Percentiles rank a stretch among this genome's conserved stretches.
Evolutionary conservation across 179 eudicot species (phyloP).

Genomic region (Beta lomatogona): DNA sequence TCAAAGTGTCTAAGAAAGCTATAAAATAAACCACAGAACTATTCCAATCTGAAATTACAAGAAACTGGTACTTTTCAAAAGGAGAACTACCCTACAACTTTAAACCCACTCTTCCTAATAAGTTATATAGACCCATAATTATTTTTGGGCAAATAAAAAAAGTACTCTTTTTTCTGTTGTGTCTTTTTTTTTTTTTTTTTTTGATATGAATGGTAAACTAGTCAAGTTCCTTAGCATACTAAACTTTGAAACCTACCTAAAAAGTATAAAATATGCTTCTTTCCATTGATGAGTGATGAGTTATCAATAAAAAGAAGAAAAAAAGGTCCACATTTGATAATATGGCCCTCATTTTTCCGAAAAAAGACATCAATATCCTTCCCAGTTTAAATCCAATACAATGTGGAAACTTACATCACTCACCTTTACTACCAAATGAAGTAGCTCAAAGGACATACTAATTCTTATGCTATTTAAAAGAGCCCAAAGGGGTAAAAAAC

Average conservation of each 20-base stretch:
- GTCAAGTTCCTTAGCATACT: constrained; percentile 18
- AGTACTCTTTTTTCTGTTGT: no score
- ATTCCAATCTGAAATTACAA: no score
- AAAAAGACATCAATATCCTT: not conserved
- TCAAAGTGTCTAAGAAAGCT: no score
- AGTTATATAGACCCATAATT: no score
- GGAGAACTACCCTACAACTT: no score
- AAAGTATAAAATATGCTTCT: not conserved
- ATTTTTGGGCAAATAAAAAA: no score
- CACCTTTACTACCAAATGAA: not conserved
- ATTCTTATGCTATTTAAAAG: not conserved
- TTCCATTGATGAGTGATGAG: not conserved
- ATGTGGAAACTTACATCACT: constrained; percentile 5
- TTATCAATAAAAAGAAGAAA: not conserved
- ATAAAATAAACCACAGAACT: no score
- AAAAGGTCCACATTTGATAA: not conserved
- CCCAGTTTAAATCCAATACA: not conserved
- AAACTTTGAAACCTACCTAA: constrained; percentile 7
- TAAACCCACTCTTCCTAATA: no score
- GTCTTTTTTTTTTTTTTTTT: no score
- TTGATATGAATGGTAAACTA: not conserved
- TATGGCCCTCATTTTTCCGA: not conserved
- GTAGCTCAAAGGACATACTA: not conserved
- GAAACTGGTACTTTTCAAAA: no score
- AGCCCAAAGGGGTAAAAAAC: not conserved